Percentiles rank a stretch among this genome's conserved stretches.
These are phyloP conservation scores for Xylaria flabelliformis DNA, from an alignment of 495 filamentous ascomycete genomes.

Conservation along the genomic window DNA sequence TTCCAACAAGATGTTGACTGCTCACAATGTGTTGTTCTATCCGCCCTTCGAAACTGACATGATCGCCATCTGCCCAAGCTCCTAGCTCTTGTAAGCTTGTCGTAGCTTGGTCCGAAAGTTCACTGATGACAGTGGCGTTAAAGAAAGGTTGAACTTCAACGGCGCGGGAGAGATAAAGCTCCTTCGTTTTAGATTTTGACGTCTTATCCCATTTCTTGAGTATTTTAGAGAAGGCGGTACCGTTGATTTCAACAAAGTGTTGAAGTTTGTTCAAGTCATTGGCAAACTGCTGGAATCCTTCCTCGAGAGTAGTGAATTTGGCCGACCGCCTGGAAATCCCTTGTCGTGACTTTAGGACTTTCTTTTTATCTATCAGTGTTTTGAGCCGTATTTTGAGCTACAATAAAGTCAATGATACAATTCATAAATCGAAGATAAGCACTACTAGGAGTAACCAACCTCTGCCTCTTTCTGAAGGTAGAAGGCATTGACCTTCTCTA, in stretches of 20 bases:
- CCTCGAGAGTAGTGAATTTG: conserved; percentile 90
- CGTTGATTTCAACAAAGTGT: conserved; percentile 98
- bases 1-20: conserved; percentile 66
- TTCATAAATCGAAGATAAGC: background rate
- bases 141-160: conserved; percentile 98
- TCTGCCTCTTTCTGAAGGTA: conserved; percentile 98
- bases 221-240: conserved; percentile 96
- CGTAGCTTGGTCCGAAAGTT: conserved; percentile 93
- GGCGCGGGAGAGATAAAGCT: conserved; percentile 92
- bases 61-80: conserved; percentile 95
- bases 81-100: conserved; percentile 90
- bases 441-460: conserved; percentile 57
- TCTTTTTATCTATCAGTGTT: conserved; percentile 93
- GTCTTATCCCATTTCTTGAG: conserved; percentile 99
- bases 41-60: conserved; percentile 76
- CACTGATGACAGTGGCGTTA: conserved; percentile 94
- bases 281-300: conserved; percentile 96
- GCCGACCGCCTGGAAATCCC: conserved; percentile 83
- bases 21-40: conserved; percentile 66
- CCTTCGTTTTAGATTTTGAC: conserved; percentile 97
- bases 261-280: conserved; percentile 96
- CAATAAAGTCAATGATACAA: conserved; percentile 24
- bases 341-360: conserved; percentile 78
- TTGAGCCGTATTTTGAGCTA: conserved; percentile 92
- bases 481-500: conserved; percentile 98